Percentiles rank a stretch among this genome's conserved stretches.
These are phyloP conservation scores for Pseudonitzschia pungens DNA, from an alignment of 108 stramenopile genomes.

Conservation along the genomic window DNA sequence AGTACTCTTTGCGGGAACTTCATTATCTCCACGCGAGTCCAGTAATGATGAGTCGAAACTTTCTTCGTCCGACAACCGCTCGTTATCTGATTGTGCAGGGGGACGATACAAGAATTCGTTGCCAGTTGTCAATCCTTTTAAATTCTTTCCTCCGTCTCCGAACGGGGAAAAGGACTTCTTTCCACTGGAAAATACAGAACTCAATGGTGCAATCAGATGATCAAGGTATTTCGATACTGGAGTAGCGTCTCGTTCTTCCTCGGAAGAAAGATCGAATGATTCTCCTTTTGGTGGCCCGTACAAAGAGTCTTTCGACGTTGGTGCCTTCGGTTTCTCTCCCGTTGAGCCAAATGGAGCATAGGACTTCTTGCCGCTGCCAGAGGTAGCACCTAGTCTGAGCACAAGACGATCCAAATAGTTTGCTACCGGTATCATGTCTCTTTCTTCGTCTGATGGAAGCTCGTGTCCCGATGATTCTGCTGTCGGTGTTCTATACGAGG, in stretches of 20 bases:
- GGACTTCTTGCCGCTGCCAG: not conserved
- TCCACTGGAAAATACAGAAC: not conserved
- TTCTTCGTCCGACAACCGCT: not conserved
- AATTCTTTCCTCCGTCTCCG: constrained; percentile 5
- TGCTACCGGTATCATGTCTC: not conserved
- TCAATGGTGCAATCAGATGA: not conserved
- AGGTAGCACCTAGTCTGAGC: not conserved
- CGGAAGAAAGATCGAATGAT: not conserved
- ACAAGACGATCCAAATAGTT: not conserved
- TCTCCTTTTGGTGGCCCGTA: no score
- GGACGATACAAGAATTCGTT: not conserved
- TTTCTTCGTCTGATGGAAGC: constrained; percentile 4
- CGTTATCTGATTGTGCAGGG: not conserved
- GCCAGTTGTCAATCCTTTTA: not conserved
- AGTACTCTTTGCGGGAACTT: not conserved
- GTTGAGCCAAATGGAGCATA: not conserved
- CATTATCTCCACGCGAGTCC: not conserved
- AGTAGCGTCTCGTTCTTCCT: not conserved
- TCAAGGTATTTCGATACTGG: not conserved
- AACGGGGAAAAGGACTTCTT: constrained; percentile 5
- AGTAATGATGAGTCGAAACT: not conserved
- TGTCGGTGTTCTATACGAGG: not conserved
- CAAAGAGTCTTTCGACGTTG: no score
- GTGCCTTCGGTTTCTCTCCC: not conserved
- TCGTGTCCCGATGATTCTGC: not conserved